A percentile compares a stretch with the other conserved stretches of the same genome.
Conservation (phyloP, 2,329 filamentous ascomycete species). For the Paecilomyces sp. region DNA sequence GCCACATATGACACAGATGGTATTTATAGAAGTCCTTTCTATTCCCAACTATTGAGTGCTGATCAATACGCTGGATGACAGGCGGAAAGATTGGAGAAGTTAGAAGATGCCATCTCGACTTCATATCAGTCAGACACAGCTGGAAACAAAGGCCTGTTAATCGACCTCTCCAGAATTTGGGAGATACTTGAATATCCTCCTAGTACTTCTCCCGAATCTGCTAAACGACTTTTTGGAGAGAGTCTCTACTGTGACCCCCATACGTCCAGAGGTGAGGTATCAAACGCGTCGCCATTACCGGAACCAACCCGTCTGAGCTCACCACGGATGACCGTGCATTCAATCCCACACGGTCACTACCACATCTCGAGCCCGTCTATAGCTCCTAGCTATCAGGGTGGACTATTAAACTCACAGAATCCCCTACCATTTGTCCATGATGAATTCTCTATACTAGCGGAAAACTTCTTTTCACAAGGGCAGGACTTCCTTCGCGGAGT, state of each 20-base stretch:
- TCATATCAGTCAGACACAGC: constrained; percentile 33
- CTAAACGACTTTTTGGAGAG: constrained; percentile 35
- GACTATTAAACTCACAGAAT: constrained; percentile 12
- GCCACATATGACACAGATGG: constrained; percentile 40
- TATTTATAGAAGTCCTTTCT: constrained; percentile 12
- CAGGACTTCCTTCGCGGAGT: constrained; percentile 33
- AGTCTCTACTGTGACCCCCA: constrained; percentile 27
- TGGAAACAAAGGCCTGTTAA: constrained; percentile 31
- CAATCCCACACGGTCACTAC: constrained; percentile 13
- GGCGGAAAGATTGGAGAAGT: constrained; percentile 36
- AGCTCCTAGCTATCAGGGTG: constrained; percentile 10
- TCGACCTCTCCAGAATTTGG: constrained; percentile 43
- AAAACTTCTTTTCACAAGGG: constrained; percentile 43
- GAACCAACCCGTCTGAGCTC: constrained; percentile 32
- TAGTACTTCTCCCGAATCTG: constrained; percentile 30
- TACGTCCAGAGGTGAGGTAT: constrained; percentile 28
- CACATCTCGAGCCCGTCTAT: constrained; percentile 2
- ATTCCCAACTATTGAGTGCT: neutral
- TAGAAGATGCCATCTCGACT: constrained; percentile 39
- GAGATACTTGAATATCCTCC: constrained; percentile 43
- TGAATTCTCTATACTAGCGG: constrained; percentile 40
- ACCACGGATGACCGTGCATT: constrained; percentile 12
- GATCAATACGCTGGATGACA: constrained; percentile 9
- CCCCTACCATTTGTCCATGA: constrained; percentile 26
- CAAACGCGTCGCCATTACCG: constrained; percentile 37